Evolutionary conservation across 1,139 yeast genomes (phyloP), one percentile per base, ranked within the genome.

Genomic region (Lodderomyces beijingensis): DNA sequence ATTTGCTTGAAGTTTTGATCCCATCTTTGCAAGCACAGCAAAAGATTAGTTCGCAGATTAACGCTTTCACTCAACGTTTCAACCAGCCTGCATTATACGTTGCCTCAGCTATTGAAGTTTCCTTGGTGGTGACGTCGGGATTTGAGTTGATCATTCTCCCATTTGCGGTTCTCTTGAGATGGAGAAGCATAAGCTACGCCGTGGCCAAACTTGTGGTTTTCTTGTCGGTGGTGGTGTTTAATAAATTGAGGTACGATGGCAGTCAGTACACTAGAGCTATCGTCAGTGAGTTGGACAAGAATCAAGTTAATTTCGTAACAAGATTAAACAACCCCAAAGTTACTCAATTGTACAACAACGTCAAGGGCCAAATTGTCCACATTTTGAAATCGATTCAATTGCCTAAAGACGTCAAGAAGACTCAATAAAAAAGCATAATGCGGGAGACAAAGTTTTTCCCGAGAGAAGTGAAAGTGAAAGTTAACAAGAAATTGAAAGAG

Each of bases 21-120:
- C 30, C 51, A 10, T 36, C 41, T 11, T 32, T 54, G 11, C 38
- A 39, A 5, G 21, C 38, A 5, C 57, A 58, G 39, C 58, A 55
- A 32, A 24, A 30, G 4, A 35, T 55, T 26, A 55, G 49, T 35
- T 36, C 51, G 6, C 25, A 21, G 5, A 65, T 72, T 34, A 50
- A 53, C 23, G 47, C 49, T 16, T 62, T 72, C 39, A 56, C 70
- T n/a, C 44, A 58, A 20, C 50, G 50, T 13, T 69, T 53, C 46
- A 65, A 70, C 48, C 74, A 70, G 36, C 64, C 56, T 34, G 76
- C 77, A 1, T 52, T 70, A 32, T 51, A 55, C 39, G 45, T 70
- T 32, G 78, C 79, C 5, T 63, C 79, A 6, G 63, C 61, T 39
- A 53, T 70, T 24, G 79, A 74, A 44, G 47, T 70, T 16, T 47